A percentile compares a stretch with the other conserved stretches of the same genome.
These are phyloP conservation scores for Cercospora brassicicola DNA, from an alignment of 2,329 filamentous ascomycete species.

Conservation along the genomic window DNA sequence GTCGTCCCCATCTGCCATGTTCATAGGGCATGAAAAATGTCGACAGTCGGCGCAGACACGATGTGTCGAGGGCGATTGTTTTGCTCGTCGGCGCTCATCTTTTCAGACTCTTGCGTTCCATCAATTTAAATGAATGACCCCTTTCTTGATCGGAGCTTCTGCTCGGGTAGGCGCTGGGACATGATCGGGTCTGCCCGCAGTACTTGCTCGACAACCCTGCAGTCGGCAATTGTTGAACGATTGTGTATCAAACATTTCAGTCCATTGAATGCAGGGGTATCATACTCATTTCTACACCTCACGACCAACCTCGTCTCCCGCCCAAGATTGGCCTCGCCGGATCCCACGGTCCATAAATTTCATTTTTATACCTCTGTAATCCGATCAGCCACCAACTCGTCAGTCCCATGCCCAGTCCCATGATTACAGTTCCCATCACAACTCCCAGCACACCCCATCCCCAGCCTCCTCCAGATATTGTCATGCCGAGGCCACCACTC, in stretches of 20 bases:
- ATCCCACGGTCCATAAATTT: conserved; percentile 97
- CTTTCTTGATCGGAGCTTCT: too few species aligned
- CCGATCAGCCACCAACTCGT: conserved; percentile 98
- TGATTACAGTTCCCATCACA: conserved; percentile 71
- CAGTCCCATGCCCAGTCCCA: conserved; percentile 79
- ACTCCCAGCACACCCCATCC: conserved; percentile 67
- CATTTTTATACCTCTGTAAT: conserved; percentile 97
- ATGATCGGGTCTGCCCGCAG: not conserved
- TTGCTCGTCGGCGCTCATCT: too few species aligned
- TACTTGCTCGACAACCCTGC: too few species aligned
- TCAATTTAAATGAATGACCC: too few species aligned
- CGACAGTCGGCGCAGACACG: too few species aligned
- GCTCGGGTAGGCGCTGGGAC: too few species aligned
- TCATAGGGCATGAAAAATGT: not conserved
- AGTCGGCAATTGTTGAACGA: too few species aligned
- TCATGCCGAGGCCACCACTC: conserved; percentile 71
- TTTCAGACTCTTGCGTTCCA: too few species aligned
- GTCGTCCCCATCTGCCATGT: not conserved
- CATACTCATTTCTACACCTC: not conserved
- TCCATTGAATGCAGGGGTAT: too few species aligned
- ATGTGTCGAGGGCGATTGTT: too few species aligned
- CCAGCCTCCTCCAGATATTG: conserved; percentile 56
- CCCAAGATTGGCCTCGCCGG: conserved; percentile 73
- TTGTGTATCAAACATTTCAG: too few species aligned
- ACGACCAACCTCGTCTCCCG: conserved; percentile 14